These are phyloP conservation scores for Physcia stellaris DNA, from an alignment of 495 filamentous ascomycete genomes.

Conservation along the genomic window DNA sequence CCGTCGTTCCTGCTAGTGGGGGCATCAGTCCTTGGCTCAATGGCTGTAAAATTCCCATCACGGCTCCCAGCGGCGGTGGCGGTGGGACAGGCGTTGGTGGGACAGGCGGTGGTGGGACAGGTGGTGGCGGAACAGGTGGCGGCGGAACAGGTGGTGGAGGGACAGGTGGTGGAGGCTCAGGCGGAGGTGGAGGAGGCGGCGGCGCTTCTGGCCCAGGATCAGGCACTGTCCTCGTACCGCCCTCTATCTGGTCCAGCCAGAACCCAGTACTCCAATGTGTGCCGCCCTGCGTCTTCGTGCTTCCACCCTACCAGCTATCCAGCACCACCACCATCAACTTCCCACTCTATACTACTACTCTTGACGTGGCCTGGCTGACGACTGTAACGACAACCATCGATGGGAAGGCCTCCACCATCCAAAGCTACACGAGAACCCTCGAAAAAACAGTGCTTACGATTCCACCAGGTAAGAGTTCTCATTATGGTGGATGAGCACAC, in stretches of 20 bases:
- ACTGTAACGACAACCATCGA: not conserved
- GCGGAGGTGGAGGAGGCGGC: no score
- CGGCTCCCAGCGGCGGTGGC: no score
- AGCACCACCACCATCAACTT: conserved; percentile 12
- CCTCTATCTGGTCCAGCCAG: conserved; percentile 4
- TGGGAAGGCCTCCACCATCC: not conserved
- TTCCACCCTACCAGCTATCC: conserved; percentile 10
- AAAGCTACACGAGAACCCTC: not conserved
- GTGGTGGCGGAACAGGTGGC: no score
- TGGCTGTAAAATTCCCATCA: no score
- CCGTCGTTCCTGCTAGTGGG: not conserved
- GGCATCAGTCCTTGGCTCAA: not conserved
- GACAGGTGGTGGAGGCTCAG: no score
- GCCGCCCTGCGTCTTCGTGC: conserved; percentile 14
- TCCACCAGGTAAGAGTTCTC: no score
- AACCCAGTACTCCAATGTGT: conserved; percentile 8
- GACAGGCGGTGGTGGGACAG: no score
- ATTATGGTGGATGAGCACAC: not conserved
- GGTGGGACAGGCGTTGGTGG: no score
- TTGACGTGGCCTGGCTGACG: conserved; percentile 4
- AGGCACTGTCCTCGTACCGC: conserved; percentile 10
- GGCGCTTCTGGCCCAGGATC: no score
- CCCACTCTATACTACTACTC: conserved; percentile 3
- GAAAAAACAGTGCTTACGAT: no score
- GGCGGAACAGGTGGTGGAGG: no score